Base-by-base conservation (phyloP, 768 basidiomycete genomes). In the Phaeolepiota aurea region DNA sequence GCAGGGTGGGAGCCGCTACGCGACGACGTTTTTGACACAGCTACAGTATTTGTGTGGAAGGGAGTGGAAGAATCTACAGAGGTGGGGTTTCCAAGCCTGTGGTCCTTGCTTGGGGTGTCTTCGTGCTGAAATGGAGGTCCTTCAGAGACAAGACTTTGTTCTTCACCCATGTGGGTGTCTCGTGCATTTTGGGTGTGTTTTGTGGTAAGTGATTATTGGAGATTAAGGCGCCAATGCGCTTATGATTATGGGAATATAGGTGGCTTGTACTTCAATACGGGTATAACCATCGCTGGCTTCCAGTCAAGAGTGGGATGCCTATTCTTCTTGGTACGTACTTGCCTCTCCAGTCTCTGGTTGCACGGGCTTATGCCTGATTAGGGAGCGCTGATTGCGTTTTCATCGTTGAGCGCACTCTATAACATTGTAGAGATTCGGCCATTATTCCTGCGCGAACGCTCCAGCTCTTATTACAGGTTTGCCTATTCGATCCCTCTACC, bases 321-420 rank as follows among this genome's bases (percentile, higher is more conserved):
- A 31, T 96, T 98, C 72, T 98, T 98, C 77, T 57, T 96, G 52
- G 87, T 87, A 48, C 22, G 63, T 48, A 16, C 57, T 20, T 45
- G 16, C 19, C 19, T 36, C n/a, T n/a, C n/a, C n/a, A n/a, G n/a
- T n/a, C n/a, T n/a, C n/a, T n/a, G n/a, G n/a, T n/a, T n/a, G n/a
- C n/a, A n/a, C n/a, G n/a, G n/a, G n/a, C n/a, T n/a, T n/a, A n/a
- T n/a, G n/a, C n/a, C n/a, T n/a, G n/a, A 5, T 4, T 46, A 87
- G 87, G 92, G 92, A 22, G 80, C 91, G 11, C 72, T 97, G 19
- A 79, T 96, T 37, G 88, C 93, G 0, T 96, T 97, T 62, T 90
- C 88, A 1, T 76, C 88, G 2, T 65, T 97, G 32, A 93, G 90
- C 50, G 90, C 93, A 0, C 58, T 98, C 43, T 87, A 90, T 57